phyloP scores from a whole-genome alignment of 2,329 filamentous ascomycete genomes.

The Paecilomyces sp. region DNA sequence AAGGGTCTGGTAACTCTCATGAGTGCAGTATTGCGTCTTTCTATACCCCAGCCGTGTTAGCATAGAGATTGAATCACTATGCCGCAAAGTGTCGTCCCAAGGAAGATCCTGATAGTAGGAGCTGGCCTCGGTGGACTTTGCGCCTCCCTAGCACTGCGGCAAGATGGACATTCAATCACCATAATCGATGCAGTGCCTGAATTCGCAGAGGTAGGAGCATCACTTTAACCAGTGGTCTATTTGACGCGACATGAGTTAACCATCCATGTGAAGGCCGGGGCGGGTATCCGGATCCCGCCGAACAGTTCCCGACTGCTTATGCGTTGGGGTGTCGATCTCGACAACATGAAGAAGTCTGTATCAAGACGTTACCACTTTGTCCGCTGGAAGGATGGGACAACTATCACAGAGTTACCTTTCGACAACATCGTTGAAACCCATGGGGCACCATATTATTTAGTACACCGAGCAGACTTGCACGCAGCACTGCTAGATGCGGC shows the following conservation, averaged over 20 bases:
- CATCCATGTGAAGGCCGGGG: conserved; percentile 16
- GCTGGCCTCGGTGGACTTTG: conserved; percentile 7
- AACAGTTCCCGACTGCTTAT: conserved; percentile 23
- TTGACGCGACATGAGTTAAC: not conserved
- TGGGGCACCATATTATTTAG: conserved; percentile 37
- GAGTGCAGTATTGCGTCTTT: no score
- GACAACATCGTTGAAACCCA: conserved; percentile 17
- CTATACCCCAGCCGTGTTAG: no score
- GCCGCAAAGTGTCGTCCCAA: not conserved
- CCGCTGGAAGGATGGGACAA: conserved; percentile 21
- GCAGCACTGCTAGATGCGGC: conserved; percentile 36
- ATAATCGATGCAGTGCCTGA: conserved; percentile 8
- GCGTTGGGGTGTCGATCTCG: conserved; percentile 19
- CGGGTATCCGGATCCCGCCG: conserved; percentile 27
- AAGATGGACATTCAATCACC: conserved; percentile 8
- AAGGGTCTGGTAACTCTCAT: no score
- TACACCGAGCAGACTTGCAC: conserved; percentile 46
- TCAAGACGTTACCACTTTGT: conserved; percentile 17
- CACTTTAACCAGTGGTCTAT: no score
- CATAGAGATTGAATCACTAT: no score
- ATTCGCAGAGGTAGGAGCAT: conserved; percentile 7
- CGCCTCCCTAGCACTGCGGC: conserved; percentile 6
- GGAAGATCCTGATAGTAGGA: conserved; percentile 5
- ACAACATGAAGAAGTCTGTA: conserved; percentile 24
- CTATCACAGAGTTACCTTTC: conserved; percentile 17